Evolutionary conservation across 495 filamentous ascomycete genomes (phyloP).

Genomic region (Penicillium flavigenum): DNA sequence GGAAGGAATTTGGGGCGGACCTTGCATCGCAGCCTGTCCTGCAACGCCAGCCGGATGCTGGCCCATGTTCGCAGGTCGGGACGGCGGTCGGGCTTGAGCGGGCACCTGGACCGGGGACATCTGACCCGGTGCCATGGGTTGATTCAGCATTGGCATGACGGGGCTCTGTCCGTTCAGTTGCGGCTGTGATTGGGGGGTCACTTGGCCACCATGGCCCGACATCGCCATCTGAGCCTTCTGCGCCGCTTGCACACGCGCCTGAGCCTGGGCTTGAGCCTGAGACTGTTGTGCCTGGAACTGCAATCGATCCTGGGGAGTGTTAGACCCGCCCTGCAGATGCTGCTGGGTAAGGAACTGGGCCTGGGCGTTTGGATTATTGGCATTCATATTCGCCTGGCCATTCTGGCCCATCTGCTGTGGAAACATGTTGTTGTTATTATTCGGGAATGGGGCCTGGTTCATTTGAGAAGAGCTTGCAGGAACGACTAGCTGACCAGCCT

Average conservation of each 20-base stretch:
- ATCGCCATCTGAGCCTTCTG: slow-evolving; percentile 53
- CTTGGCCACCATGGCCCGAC: slow-evolving; percentile 39
- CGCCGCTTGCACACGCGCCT: slow-evolving; percentile 44
- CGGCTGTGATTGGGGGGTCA: slow-evolving; percentile 34
- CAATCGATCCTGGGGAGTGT: slow-evolving; percentile 41
- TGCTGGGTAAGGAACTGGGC: slow-evolving; percentile 36
- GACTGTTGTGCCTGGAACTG: slow-evolving; percentile 39
- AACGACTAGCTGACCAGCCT: slow-evolving; percentile 65
- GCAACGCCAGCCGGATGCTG: slow-evolving; percentile 34
- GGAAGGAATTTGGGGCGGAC: slow-evolving; percentile 37
- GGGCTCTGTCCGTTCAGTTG: slow-evolving; percentile 52
- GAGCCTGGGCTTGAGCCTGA: slow-evolving; percentile 35
- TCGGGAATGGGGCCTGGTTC: slow-evolving; percentile 38
- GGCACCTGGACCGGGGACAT: slow-evolving; percentile 45
- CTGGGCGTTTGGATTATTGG: slow-evolving; percentile 41
- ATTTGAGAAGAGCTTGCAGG: slow-evolving; percentile 59
- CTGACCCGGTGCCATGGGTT: slow-evolving; percentile 51
- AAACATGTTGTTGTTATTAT: slow-evolving; percentile 39
- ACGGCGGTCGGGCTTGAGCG: slow-evolving; percentile 41
- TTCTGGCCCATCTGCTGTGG: slow-evolving; percentile 37
- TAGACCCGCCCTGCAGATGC: slow-evolving; percentile 38
- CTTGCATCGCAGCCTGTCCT: slow-evolving; percentile 36
- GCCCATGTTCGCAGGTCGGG: slow-evolving; percentile 35
- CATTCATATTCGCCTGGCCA: slow-evolving; percentile 41
- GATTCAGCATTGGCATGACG: slow-evolving; percentile 60